A percentile compares a stretch with the other conserved stretches of the same genome.
Conservation (phyloP, 208 protist genomes). For the Leishmania aethiopica region DNA sequence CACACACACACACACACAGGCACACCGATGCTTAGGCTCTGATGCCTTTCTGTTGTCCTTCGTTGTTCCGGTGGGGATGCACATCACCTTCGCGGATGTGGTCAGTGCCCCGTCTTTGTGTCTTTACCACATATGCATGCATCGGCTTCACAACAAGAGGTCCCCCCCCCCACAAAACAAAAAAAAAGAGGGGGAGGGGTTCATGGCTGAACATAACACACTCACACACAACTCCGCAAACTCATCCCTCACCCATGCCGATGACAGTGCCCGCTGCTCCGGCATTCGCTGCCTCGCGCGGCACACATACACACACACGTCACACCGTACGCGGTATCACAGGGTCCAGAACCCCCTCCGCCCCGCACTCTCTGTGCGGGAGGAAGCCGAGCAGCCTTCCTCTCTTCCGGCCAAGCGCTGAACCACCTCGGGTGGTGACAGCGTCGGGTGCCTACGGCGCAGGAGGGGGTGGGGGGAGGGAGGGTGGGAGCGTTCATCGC, state of each 20-base stretch:
- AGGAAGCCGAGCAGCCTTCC: neutral
- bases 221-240: neutral
- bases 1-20: neutral
- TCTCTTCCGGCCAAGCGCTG: neutral
- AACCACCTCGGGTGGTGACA: neutral
- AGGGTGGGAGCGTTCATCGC: neutral
- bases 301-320: neutral
- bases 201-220: neutral
- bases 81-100: too few species aligned
- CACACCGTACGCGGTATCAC: neutral
- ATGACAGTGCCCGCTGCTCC: neutral
- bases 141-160: neutral
- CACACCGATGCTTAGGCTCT: too few species aligned
- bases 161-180: too few species aligned
- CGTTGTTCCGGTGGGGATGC: too few species aligned
- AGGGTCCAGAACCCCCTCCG: neutral
- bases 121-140: neutral
- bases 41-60: too few species aligned
- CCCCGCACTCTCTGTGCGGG: too few species aligned
- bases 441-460: too few species aligned
- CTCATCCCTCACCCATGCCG: neutral
- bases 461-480: neutral
- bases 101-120: neutral
- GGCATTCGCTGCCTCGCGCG: neutral
- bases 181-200: neutral